Base-by-base conservation (phyloP, 257 asterid genomes). In the Cinchona pubescens region DNA sequence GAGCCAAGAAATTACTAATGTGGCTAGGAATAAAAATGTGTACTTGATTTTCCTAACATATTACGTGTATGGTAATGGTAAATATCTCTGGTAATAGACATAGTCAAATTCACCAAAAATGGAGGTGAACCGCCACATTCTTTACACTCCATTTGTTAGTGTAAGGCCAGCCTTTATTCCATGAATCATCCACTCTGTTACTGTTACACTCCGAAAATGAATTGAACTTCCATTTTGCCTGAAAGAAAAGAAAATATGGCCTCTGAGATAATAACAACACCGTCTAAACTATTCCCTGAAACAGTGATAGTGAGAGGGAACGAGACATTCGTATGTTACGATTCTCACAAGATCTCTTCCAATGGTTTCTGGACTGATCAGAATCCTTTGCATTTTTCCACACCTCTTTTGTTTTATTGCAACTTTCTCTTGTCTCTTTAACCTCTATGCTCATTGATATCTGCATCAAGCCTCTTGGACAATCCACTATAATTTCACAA, bases 401-500 rank as follows among this genome's bases (percentile, higher is more conserved):
- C 92, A 12, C 95, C 98, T 42, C 95, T 93, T 46, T 53, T 91
- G 51, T 69, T 91, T n/a, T n/a, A 8, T 25, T 88, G 25, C 97
- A 91, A 75, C 82, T 93, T n/a, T 85, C 93, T 0, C 29, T 83
- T 0, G 86, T 88, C 69, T 83, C 96, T 18, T 6, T 85, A 25
- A 59, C 91, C 0, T 86, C 96, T 2, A 45, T 79, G 65, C 3
- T 84, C 55, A 83, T 93, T 63, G 97, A 86, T 18, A 2, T 76
- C 51, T 61, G 81, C 82, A 87, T 93, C 82, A 83, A 72, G 62
- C 96, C 94, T 58, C 89, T 93, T 7, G 96, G 98, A 7, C 96
- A 91, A 80, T 86, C 95, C 2, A 76, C 90, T 1, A 83, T 88
- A 48, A 90, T 93, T 32, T 82, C 98, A 0, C 97, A 88, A 67